phyloP scores from a whole-genome alignment of 2,329 filamentous ascomycete genomes.

The Leptographium galeiforme region DNA sequence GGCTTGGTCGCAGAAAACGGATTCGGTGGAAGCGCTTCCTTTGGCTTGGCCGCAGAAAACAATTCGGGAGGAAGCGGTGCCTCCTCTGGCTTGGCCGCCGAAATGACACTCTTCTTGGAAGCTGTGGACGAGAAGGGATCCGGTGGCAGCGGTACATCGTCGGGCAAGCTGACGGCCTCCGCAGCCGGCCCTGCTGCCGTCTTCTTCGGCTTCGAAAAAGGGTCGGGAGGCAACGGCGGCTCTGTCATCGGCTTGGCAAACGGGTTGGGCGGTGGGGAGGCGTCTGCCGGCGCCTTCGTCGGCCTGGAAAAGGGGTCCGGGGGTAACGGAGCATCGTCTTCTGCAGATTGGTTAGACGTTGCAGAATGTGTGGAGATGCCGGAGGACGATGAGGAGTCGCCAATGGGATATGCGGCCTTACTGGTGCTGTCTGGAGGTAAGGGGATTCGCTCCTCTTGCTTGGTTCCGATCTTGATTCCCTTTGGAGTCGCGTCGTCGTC shows the following conservation, averaged over 20 bases:
- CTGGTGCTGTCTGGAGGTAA: constrained; percentile 43
- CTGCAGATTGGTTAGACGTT: constrained; percentile 12
- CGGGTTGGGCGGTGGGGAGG: constrained; percentile 16
- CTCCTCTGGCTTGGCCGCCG: neutral
- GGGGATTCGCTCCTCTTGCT: constrained; percentile 21
- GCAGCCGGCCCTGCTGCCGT: constrained; percentile 14
- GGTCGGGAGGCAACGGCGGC: constrained; percentile 15
- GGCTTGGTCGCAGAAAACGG: neutral
- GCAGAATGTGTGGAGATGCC: constrained; percentile 22
- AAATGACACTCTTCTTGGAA: neutral
- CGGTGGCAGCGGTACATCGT: constrained; percentile 10
- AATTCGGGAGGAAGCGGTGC: constrained; percentile 15
- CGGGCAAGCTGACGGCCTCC: too few relatives aligned
- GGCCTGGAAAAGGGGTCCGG: constrained; percentile 15
- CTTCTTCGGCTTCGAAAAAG: constrained; percentile 6
- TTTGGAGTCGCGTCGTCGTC: constrained; percentile 16
- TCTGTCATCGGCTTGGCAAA: constrained; percentile 3
- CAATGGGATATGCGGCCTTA: constrained; percentile 34
- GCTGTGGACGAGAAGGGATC: neutral
- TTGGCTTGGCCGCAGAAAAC: constrained; percentile 11
- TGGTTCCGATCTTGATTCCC: neutral
- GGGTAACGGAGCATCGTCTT: constrained; percentile 16
- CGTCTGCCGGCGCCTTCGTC: constrained; percentile 10
- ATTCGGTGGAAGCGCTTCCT: constrained; percentile 16
- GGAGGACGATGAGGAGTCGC: constrained; percentile 40